Conservation (phyloP, 2,329 filamentous ascomycete species). For the Trichoderma gracile region DNA sequence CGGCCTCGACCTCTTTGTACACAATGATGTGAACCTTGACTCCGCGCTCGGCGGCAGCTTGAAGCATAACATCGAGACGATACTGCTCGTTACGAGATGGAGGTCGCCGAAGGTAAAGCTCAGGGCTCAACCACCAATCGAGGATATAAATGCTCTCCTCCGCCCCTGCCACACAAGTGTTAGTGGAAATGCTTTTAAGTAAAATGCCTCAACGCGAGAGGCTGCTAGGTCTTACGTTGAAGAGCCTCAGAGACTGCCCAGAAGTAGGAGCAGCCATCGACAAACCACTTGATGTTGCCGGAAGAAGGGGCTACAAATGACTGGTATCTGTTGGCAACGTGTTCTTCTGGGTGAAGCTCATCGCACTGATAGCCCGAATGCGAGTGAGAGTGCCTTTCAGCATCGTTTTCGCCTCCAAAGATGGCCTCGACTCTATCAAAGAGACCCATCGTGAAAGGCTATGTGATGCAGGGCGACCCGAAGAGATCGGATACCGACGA, state of each 20-base stretch:
- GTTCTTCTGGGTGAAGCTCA: slow-evolving; percentile 44
- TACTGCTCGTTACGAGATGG: slow-evolving; percentile 81
- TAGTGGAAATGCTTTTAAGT: background rate
- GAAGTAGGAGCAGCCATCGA: slow-evolving; percentile 82
- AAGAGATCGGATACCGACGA: background rate
- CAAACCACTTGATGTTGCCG: slow-evolving; percentile 83
- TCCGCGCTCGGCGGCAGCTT: slow-evolving; percentile 78
- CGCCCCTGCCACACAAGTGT: slow-evolving; percentile 52
- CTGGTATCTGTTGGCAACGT: slow-evolving; percentile 56
- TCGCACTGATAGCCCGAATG: slow-evolving; percentile 45
- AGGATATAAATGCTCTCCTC: slow-evolving; percentile 79
- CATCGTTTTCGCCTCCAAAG: slow-evolving; percentile 42
- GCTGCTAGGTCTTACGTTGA: slow-evolving; percentile 51
- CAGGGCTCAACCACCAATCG: slow-evolving; percentile 88
- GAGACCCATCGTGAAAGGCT: slow-evolving; percentile 31
- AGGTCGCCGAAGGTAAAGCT: slow-evolving; percentile 82
- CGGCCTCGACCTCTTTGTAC: slow-evolving; percentile 87
- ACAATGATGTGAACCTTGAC: slow-evolving; percentile 85
- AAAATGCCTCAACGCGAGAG: background rate
- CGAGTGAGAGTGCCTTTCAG: slow-evolving; percentile 49
- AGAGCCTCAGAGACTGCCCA: slow-evolving; percentile 80
- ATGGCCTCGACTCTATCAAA: slow-evolving; percentile 49
- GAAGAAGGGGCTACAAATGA: slow-evolving; percentile 73
- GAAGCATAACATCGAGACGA: slow-evolving; percentile 78
- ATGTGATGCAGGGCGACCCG: background rate